phyloP scores from a whole-genome alignment of 805 yeast species.

The Hyphopichia homilentoma region DNA sequence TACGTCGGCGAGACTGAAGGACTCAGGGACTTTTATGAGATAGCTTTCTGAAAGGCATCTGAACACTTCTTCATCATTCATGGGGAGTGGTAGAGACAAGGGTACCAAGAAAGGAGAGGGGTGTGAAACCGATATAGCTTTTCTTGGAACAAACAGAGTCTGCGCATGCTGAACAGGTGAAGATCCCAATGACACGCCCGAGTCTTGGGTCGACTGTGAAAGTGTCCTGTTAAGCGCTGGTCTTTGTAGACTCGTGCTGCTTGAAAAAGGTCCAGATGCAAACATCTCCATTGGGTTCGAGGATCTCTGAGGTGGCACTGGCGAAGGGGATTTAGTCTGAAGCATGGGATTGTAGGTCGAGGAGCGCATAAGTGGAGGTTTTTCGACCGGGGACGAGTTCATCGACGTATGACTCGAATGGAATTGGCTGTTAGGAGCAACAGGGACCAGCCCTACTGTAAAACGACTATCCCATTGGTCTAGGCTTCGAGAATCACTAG shows the following conservation, averaged over 20 bases:
- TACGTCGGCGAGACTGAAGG: constrained; percentile 48
- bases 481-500: background rate
- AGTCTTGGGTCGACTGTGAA: constrained; percentile 36
- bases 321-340: constrained; percentile 17
- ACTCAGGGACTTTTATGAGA: constrained; percentile 43
- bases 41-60: constrained; percentile 49
- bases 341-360: constrained; percentile 13
- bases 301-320: constrained; percentile 10
- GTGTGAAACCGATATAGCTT: constrained; percentile 10
- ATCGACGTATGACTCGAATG: constrained; percentile 6
- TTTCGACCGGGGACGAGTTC: constrained; percentile 15
- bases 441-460: constrained; percentile 12
- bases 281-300: constrained; percentile 2
- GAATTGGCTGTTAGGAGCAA: constrained; percentile 8
- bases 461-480: background rate
- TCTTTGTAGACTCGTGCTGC: constrained; percentile 6
- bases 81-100: constrained; percentile 38
- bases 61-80: constrained; percentile 42
- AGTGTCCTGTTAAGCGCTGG: constrained; percentile 30
- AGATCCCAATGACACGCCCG: constrained; percentile 17
- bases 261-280: background rate
- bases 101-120: constrained; percentile 39
- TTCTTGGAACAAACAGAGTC: no score
- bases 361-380: constrained; percentile 16
- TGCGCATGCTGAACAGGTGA: constrained; percentile 8